Base-by-base conservation (phyloP, 1,284 basidiomycete genomes). In the Naganishia sp. region DNA sequence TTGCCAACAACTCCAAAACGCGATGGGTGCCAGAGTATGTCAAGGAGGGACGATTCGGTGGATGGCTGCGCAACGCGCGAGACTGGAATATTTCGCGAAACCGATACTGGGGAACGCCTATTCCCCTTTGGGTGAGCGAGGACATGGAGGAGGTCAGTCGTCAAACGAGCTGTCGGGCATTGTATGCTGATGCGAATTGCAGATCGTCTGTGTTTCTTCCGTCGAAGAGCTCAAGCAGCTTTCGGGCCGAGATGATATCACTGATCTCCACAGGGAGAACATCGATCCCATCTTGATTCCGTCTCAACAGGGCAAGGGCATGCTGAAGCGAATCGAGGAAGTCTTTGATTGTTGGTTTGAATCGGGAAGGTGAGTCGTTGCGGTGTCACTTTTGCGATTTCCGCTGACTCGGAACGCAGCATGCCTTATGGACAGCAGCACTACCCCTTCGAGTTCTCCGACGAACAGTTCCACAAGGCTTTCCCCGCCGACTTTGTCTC, bases 301-400 rank as follows among this genome's bases (percentile, higher is more conserved):
- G 5, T 97, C 94, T 42, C 84, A 89, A 76, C 81, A 87, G 78
- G 95, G 94, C 70, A 96, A 94, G 76, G 96, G 95, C n/a, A 79
- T 82, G 23, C 82, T 99, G 50, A 91, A 86, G 79, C 88, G 95
- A 67, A 85, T 98, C 21, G 92, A 97, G 69, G 96, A 98, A 79
- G 94, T 99, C 39, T 99, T 99, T 78, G 96, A 99, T 79, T 99
- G 96, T 78, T 99, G 96, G 96, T 99, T 99, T 78, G 96, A 99
- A 82, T 98, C 95, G 7, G 96, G 96, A 81, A 93, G 90, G 92
- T 92, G 71, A 68, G 84, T 21, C 48, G 33, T 28, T 36, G 23
- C 52, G 46, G 59, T 44, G 0, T 15, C 18, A 16, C 18, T 45
- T 44, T 44, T 43, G 4, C 7, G 28, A 25, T n/a, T 28, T 55